Conservation (phyloP, 2,329 filamentous ascomycete genomes). For the Pseudogymnoascus sp. region DNA sequence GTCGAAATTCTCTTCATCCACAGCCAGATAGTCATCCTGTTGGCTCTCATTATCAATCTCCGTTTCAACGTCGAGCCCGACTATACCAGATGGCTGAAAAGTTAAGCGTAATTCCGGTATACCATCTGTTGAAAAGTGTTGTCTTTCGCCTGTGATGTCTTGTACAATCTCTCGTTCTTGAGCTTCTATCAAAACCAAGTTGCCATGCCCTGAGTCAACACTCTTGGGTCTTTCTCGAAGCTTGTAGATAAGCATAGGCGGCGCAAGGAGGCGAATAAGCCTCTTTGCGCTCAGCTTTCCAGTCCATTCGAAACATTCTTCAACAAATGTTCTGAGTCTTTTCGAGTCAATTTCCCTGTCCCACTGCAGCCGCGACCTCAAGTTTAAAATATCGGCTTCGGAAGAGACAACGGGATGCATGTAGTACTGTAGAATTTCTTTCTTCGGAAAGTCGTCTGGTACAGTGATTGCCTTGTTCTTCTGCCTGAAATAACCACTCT, state of each 20-base stretch:
- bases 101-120: slow-evolving; percentile 71
- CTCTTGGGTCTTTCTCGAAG: slow-evolving; percentile 38
- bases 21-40: slow-evolving; percentile 39
- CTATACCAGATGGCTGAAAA: slow-evolving; percentile 67
- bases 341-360: slow-evolving; percentile 55
- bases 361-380: slow-evolving; percentile 52
- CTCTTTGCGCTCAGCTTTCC: slow-evolving; percentile 73
- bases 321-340: slow-evolving; percentile 65
- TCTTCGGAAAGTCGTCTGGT: slow-evolving; percentile 73
- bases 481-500: slow-evolving; percentile 69
- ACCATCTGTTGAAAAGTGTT: slow-evolving; percentile 67
- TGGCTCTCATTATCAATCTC: slow-evolving; percentile 54
- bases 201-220: slow-evolving; percentile 28
- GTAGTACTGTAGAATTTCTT: slow-evolving; percentile 76
- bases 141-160: slow-evolving; percentile 59
- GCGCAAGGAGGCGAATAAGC: slow-evolving; percentile 72
- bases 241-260: slow-evolving; percentile 62
- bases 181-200: slow-evolving; percentile 33
- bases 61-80: slow-evolving; percentile 65
- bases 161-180: slow-evolving; percentile 51
- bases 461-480: slow-evolving; percentile 69
- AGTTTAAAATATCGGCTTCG: slow-evolving; percentile 44
- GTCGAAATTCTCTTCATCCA: slow-evolving; percentile 45
- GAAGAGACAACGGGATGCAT: slow-evolving; percentile 77
- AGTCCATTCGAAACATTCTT: slow-evolving; percentile 80